These are phyloP conservation scores for Globisporangium middletonii DNA, from an alignment of 352 stramenopile genomes.

Conservation along the genomic window DNA sequence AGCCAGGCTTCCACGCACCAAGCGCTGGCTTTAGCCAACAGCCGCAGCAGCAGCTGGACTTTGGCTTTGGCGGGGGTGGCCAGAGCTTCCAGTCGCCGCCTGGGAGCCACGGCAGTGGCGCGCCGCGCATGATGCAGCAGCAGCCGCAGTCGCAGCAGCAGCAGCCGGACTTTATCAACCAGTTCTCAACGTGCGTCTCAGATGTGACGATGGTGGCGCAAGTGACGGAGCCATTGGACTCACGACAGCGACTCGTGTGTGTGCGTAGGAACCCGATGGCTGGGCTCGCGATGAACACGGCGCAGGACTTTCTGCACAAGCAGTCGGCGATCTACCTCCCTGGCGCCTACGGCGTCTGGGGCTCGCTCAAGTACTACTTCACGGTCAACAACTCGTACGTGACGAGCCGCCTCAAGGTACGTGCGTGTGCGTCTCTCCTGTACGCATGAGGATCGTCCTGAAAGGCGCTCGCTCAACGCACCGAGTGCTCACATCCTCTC, in stretches of 20 bases:
- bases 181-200: constrained; percentile 43
- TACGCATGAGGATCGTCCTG: background rate
- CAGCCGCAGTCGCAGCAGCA: constrained; percentile 20
- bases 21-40: constrained; percentile 5
- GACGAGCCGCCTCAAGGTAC: constrained; percentile 78
- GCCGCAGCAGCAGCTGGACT: constrained; percentile 19
- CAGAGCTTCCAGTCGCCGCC: constrained; percentile 17
- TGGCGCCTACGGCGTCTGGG: constrained; percentile 70
- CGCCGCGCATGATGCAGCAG: constrained; percentile 15
- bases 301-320: constrained; percentile 76
- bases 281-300: constrained; percentile 79
- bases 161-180: constrained; percentile 69
- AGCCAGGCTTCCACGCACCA: constrained; percentile 24
- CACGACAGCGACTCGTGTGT: background rate
- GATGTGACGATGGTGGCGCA: constrained; percentile 2
- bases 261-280: constrained; percentile 75
- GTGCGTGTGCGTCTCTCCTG: background rate
- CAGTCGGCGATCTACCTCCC: constrained; percentile 80
- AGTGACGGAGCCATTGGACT: background rate
- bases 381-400: constrained; percentile 90
- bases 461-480: background rate
- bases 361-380: constrained; percentile 87
- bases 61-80: constrained; percentile 5
- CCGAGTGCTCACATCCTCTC: background rate
- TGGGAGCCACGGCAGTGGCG: constrained; percentile 9